A percentile compares a stretch with the other conserved stretches of the same genome.
Conservation (phyloP, 768 basidiomycete genomes). For the Tylopilus sp. region DNA sequence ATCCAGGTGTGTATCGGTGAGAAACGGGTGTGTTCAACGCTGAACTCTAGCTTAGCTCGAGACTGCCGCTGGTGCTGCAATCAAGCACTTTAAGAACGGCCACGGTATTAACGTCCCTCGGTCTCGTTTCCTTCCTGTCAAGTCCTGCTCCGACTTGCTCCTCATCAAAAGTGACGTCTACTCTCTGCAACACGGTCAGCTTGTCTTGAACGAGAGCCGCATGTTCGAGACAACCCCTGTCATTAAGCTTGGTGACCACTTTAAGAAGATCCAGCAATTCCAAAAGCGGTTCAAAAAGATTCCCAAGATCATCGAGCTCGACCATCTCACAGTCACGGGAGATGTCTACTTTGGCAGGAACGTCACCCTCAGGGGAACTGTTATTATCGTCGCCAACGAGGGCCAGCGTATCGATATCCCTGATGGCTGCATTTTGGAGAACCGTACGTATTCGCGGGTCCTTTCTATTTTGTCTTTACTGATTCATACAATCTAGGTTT, state of each 20-base stretch:
- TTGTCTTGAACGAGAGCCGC: conserved; percentile 56
- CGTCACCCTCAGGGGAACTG: conserved; percentile 61
- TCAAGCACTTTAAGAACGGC: conserved; percentile 65
- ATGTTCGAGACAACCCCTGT: conserved; percentile 66
- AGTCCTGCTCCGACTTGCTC: conserved; percentile 60
- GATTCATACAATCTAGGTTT: conserved; percentile 39
- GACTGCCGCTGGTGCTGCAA: conserved; percentile 73
- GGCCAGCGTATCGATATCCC: conserved; percentile 73
- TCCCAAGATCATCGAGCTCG: conserved; percentile 67
- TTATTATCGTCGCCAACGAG: conserved; percentile 76
- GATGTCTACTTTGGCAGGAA: conserved; percentile 68
- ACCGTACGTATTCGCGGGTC: conserved; percentile 39
- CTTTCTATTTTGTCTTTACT: conserved; percentile 8
- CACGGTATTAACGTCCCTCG: conserved; percentile 75
- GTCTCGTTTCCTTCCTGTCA: conserved; percentile 66
- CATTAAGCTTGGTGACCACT: conserved; percentile 74
- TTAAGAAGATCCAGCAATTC: conserved; percentile 72
- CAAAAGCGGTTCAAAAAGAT: conserved; percentile 77
- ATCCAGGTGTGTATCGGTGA: conserved; percentile 45
- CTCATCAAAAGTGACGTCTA: conserved; percentile 70
- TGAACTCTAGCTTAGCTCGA: conserved; percentile 45
- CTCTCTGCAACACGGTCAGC: conserved; percentile 63
- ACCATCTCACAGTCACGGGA: conserved; percentile 71
- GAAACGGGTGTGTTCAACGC: background rate
- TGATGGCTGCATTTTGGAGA: conserved; percentile 69